Conservation (phyloP, 306 rosid species). For the Ormosia semicastrata region DNA sequence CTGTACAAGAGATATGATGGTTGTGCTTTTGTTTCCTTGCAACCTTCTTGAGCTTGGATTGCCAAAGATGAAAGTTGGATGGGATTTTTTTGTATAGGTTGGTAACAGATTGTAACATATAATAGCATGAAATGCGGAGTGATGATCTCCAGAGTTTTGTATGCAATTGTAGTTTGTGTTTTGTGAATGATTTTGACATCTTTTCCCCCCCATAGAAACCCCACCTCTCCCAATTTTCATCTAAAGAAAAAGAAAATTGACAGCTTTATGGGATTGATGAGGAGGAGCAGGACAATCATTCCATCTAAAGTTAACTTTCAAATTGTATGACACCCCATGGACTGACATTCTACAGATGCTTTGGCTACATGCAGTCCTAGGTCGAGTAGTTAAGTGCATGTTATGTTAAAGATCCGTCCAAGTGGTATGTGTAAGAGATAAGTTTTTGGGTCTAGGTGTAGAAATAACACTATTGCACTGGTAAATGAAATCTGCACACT, state of each 20-base stretch:
- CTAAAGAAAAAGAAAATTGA: not conserved
- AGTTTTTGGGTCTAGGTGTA: no score
- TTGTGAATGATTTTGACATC: constrained; percentile 24
- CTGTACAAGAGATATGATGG: constrained; percentile 63
- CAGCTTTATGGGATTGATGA: not conserved
- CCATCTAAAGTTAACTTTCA: not conserved
- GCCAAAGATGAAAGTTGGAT: constrained; percentile 58
- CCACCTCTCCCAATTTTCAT: not conserved
- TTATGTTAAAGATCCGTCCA: no score
- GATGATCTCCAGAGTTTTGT: constrained; percentile 52
- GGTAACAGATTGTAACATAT: constrained; percentile 67
- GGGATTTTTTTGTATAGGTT: constrained; percentile 78
- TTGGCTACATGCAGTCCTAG: not conserved
- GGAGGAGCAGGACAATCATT: not conserved
- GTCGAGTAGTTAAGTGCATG: not conserved
- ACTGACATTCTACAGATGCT: not conserved
- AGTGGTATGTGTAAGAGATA: no score
- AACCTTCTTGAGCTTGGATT: constrained; percentile 45
- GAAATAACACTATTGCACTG: no score
- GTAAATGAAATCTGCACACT: no score
- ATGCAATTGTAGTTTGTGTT: constrained; percentile 45
- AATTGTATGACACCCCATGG: not conserved
- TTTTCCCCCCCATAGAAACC: not conserved
- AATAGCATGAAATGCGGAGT: constrained; percentile 62
- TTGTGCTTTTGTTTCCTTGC: constrained; percentile 47